A percentile compares a stretch with the other conserved stretches of the same genome.
Conservation (phyloP, 805 yeast species). For the Pichia membranifaciens region DNA sequence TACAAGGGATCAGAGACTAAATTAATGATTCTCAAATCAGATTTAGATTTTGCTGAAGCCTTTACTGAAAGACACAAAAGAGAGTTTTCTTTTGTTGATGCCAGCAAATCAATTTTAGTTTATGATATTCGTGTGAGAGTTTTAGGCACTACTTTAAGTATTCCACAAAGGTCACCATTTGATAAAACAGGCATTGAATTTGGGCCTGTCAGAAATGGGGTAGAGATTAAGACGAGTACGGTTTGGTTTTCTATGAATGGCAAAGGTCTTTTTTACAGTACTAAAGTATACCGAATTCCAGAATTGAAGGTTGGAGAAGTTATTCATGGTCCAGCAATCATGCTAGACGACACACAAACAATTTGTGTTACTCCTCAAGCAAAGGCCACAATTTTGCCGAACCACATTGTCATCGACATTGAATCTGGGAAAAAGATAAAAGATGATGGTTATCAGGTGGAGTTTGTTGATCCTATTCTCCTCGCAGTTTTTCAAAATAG, state of each 20-base stretch:
- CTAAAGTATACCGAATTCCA: too few species aligned
- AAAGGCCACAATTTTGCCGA: too few species aligned
- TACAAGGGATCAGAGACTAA: conserved; percentile 85
- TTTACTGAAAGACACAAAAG: conserved; percentile 53
- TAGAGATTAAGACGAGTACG: too few species aligned
- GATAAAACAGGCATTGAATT: conserved; percentile 77
- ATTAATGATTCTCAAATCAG: conserved; percentile 40
- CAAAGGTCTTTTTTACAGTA: too few species aligned
- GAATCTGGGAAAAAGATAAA: conserved; percentile 28
- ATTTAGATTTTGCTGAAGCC: conserved; percentile 32
- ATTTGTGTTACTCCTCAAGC: too few species aligned
- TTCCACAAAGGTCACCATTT: conserved; percentile 73
- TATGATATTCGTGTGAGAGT: conserved; percentile 74
- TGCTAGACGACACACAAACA: too few species aligned
- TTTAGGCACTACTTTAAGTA: conserved; percentile 66
- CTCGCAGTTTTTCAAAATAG: conserved; percentile 76
- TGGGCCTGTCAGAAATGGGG: too few species aligned
- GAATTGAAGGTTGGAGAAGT: too few species aligned
- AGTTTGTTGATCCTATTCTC: conserved; percentile 51
- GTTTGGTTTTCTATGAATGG: too few species aligned
- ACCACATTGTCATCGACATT: not conserved
- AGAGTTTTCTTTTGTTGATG: conserved; percentile 50
- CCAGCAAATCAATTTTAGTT: conserved; percentile 49
- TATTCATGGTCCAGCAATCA: too few species aligned
- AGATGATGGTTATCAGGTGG: not conserved